Base-by-base conservation (phyloP, 31 red algal genomes). In the Endocladia muricata region DNA sequence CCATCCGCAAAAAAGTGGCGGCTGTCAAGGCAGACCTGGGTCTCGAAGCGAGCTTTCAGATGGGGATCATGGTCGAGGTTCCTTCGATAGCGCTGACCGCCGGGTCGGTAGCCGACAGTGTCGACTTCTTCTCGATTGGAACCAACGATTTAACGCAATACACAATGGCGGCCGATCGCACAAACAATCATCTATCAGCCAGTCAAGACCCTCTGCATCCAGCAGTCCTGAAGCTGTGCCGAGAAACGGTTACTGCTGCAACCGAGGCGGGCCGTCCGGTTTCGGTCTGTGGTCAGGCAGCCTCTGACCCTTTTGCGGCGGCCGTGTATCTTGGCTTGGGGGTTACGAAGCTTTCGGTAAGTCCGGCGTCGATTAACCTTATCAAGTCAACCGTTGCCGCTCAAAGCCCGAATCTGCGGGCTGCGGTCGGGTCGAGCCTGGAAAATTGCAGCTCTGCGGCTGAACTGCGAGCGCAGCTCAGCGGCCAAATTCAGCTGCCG, bases 131-230 rank as follows among this genome's bases (percentile, higher is more conserved):
- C 30, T 71, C 67, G 7, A 49, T 71, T 19, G 67, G 67, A 8
- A 71, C 67, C 31, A 71, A 71, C 31, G 67, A 71, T 25, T 49
- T 71, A 37, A 11, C 51, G 21, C 67, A 71, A 71, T 71, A 52
- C 25, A n/a, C 36, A 13, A 8, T 71, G 7, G 67, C 67, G 13
- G 67, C 51, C 31, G 67, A 71, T 49, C 67, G 67, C 31, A 32
- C 6, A 7, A 71, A 71, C 51, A 8, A 41, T 15, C 13, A 11
- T 13, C 15, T 71, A 6, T 8, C 7, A n/a, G 11, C 42, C 39
- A 11, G 42, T 9, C 51, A 49, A 52, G 31, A 71, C 15, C 36
- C 67, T 11, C 6, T 8, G 7, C 13, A 71, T 37, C 67, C 67
- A 8, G 39, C 36, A 8, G 67, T 71, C 11, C 13, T 71, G 13